phyloP scores from a whole-genome alignment of 2,329 filamentous ascomycete species.

The Ophiostoma populinum region DNA sequence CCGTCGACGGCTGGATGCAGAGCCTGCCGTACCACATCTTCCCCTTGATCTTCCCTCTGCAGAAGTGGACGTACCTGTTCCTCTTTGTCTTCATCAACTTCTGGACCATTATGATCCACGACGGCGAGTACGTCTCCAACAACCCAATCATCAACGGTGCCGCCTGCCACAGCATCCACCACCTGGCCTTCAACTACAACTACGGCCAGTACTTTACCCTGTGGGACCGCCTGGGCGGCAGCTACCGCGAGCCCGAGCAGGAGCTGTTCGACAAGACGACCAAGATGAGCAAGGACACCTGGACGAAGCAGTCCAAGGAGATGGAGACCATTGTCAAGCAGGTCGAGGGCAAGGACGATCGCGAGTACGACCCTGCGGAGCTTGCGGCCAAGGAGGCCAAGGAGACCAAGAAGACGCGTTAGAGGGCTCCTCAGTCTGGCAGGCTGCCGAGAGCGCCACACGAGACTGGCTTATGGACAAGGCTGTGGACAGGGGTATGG shows the following conservation, averaged over 20 bases:
- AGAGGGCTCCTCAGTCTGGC: background rate
- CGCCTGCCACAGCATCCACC: constrained; percentile 86
- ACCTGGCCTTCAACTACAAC: constrained; percentile 77
- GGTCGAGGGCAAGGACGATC: constrained; percentile 43
- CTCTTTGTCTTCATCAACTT: constrained; percentile 90
- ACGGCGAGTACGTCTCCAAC: constrained; percentile 86
- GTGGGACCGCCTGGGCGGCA: constrained; percentile 77
- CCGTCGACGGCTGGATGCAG: constrained; percentile 78
- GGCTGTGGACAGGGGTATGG: too few relatives aligned
- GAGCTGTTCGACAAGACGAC: constrained; percentile 71
- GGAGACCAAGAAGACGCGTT: constrained; percentile 27
- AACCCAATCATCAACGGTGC: constrained; percentile 86
- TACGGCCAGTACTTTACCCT: constrained; percentile 89
- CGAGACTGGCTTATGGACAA: too few relatives aligned
- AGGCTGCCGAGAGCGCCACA: background rate
- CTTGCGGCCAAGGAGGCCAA: constrained; percentile 6
- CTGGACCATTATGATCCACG: constrained; percentile 93
- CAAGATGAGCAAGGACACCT: constrained; percentile 70
- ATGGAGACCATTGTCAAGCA: constrained; percentile 62
- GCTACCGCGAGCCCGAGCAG: constrained; percentile 70
- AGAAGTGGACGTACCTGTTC: constrained; percentile 73
- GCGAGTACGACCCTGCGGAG: constrained; percentile 23
- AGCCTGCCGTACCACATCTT: constrained; percentile 85
- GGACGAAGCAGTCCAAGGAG: constrained; percentile 58
- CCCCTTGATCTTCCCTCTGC: constrained; percentile 80